A percentile compares a stretch with the other conserved stretches of the same genome.
Conservation (phyloP, 108 stramenopile species). For the Cyclotella kingstonii region DNA sequence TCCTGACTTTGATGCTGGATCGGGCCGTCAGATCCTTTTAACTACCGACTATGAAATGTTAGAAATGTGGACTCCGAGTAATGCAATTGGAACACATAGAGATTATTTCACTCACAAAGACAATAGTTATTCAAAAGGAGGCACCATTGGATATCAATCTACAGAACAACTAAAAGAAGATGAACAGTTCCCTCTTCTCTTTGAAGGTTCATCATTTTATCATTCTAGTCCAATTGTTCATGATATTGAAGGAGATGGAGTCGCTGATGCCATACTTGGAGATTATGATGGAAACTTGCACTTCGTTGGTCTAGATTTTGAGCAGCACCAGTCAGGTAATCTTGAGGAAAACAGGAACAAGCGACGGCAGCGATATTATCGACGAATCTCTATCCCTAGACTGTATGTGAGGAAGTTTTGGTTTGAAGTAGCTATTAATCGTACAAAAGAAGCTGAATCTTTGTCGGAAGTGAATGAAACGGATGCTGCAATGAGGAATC, state of each 20-base stretch:
- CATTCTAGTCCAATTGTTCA: slow-evolving; percentile 60
- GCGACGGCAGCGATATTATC: slow-evolving; percentile 50
- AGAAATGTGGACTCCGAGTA: slow-evolving; percentile 69
- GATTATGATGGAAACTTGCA: slow-evolving; percentile 83
- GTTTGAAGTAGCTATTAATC: slow-evolving; percentile 61
- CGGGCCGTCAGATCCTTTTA: slow-evolving; percentile 71
- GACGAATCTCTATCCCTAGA: slow-evolving; percentile 61
- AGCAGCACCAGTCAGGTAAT: neutral
- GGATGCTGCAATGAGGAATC: slow-evolving; percentile 25
- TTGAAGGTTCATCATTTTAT: slow-evolving; percentile 71
- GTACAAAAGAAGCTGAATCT: slow-evolving; percentile 47
- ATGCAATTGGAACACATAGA: slow-evolving; percentile 27
- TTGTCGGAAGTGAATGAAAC: slow-evolving; percentile 29
- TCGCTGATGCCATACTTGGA: slow-evolving; percentile 63
- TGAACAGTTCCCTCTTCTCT: slow-evolving; percentile 72
- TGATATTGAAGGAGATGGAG: slow-evolving; percentile 75
- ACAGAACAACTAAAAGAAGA: slow-evolving; percentile 67
- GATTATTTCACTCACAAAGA: slow-evolving; percentile 1
- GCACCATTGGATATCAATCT: slow-evolving; percentile 17
- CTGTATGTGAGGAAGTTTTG: slow-evolving; percentile 67
- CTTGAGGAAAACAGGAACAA: neutral
- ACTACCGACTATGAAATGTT: slow-evolving; percentile 77
- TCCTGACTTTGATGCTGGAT: slow-evolving; percentile 63
- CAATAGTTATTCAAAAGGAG: neutral
- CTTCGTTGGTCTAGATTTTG: slow-evolving; percentile 58